Evolutionary conservation across 1,284 basidiomycete species (phyloP).

Genomic region (Puccinia horiana): DNA sequence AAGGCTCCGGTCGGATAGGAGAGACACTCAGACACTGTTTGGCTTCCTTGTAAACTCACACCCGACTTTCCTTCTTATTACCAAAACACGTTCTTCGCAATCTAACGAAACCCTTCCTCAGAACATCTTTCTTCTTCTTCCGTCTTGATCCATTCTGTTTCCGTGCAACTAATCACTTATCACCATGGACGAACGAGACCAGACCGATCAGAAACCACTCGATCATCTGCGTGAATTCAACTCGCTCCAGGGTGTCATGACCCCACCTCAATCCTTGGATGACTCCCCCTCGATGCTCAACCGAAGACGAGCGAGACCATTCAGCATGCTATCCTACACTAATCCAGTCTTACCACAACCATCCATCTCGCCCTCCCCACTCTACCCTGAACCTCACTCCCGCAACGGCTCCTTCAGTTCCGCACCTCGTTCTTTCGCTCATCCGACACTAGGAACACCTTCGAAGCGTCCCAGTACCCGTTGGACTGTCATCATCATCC

Average conservation of each 20-base stretch:
- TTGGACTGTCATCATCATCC: conserved; percentile 70
- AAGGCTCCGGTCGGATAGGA: no score
- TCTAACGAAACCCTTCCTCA: no score
- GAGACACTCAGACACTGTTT: no score
- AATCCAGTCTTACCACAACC: conserved; percentile 1
- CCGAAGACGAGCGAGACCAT: conserved; percentile 8
- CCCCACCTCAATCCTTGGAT: conserved; percentile 15
- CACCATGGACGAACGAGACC: background rate
- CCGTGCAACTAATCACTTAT: background rate
- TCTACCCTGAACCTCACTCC: background rate
- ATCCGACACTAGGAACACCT: background rate
- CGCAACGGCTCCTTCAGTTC: conserved; percentile 25
- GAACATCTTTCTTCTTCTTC: no score
- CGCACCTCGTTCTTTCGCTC: background rate
- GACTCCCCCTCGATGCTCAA: conserved; percentile 9
- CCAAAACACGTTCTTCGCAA: no score
- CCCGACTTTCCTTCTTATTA: no score
- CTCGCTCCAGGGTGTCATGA: background rate
- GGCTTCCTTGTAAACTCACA: no score
- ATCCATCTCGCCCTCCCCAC: background rate
- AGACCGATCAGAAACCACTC: background rate
- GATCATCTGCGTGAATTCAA: conserved; percentile 2
- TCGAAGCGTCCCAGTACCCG: conserved; percentile 18
- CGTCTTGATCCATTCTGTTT: background rate
- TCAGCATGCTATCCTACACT: conserved; percentile 33